Base-by-base conservation (phyloP, 169 alveolate species). In the Perkinsus olseni region DNA sequence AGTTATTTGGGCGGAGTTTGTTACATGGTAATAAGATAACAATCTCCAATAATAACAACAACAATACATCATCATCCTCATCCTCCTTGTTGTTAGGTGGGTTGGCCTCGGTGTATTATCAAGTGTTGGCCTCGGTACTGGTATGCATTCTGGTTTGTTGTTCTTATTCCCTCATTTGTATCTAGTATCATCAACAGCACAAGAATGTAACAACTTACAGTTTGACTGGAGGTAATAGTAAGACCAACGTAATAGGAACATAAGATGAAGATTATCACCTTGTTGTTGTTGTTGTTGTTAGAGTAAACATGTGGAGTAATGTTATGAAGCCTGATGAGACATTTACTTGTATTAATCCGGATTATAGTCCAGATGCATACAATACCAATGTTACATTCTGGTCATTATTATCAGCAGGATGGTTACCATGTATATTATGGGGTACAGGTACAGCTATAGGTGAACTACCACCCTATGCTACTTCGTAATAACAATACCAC, bases 361-460 rank as follows among this genome's bases (percentile, higher is more conserved):
- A 91, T 94, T 74, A 94, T 37, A 34, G 74, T 74, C 38, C 94
- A n/a, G 92, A 39, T 36, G n/a, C n/a, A n/a, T 40, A 94, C n/a
- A 94, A 93, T 37, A 93, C 51, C 28, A 90, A 94, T 82, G 31
- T 93, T 36, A 94, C 94, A 40, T 48, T 95, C 62, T 91, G 94
- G 74, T 50, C 92, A 40, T 92, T 95, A 92, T 95, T 95, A 93
- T 74, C 94, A 39, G 94, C 94, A 62, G 39, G 94, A 92, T 92
- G 94, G 38, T 96, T 96, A 13, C 94, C 96, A 94, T 97, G 98
- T 38, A 94, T 98, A 74, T 94, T 98, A 74, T 98, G 99, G 99
- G 99, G 99, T n/a, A 92, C 97, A 20, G 99, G 99, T 38, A 97
- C 99, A 3, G 99, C 99, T 24, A 92, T 98, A 24, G 99, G 99